Evolutionary conservation across 1,139 yeast genomes (phyloP).

Genomic region (Taphrina wiesneri): DNA sequence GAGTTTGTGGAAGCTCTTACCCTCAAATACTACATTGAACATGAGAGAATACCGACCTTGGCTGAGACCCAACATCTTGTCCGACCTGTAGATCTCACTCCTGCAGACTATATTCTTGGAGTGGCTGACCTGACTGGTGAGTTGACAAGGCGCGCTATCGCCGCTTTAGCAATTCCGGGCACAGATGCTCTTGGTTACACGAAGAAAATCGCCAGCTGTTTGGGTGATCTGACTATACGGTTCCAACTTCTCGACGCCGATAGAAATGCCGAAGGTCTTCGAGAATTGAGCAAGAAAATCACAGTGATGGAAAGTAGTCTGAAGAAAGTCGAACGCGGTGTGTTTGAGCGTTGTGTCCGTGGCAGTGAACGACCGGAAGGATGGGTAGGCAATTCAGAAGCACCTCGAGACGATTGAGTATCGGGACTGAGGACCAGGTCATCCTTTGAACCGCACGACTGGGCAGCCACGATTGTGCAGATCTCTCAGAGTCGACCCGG

Average conservation of each 20-base stretch:
- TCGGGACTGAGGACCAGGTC: not conserved
- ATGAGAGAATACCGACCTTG: slow-evolving; percentile 17
- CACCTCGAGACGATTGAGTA: not conserved
- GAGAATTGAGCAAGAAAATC: slow-evolving; percentile 28
- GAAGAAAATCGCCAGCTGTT: not conserved
- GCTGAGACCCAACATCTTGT: slow-evolving; percentile 17
- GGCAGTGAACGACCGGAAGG: slow-evolving; percentile 34
- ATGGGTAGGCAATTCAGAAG: slow-evolving; percentile 1
- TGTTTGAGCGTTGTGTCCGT: slow-evolving; percentile 26
- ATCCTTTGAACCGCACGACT: not conserved
- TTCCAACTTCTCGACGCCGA: slow-evolving; percentile 16
- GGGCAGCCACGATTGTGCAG: not conserved
- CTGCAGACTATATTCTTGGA: slow-evolving; percentile 47
- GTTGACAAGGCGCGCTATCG: slow-evolving; percentile 46
- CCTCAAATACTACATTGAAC: slow-evolving; percentile 44
- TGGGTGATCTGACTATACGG: slow-evolving; percentile 9
- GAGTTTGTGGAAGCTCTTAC: slow-evolving; percentile 49
- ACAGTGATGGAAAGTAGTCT: slow-evolving; percentile 28
- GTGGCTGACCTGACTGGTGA: slow-evolving; percentile 49
- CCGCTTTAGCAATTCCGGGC: slow-evolving; percentile 14
- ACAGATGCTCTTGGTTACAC: slow-evolving; percentile 17
- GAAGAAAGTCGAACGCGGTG: slow-evolving; percentile 32
- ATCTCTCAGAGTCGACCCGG: not conserved
- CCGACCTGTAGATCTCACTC: slow-evolving; percentile 3
- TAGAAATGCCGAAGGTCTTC: slow-evolving; percentile 11